These are phyloP conservation scores for Sclerotinia trifoliorum DNA, from an alignment of 2,329 filamentous ascomycete species.

Conservation along the genomic window DNA sequence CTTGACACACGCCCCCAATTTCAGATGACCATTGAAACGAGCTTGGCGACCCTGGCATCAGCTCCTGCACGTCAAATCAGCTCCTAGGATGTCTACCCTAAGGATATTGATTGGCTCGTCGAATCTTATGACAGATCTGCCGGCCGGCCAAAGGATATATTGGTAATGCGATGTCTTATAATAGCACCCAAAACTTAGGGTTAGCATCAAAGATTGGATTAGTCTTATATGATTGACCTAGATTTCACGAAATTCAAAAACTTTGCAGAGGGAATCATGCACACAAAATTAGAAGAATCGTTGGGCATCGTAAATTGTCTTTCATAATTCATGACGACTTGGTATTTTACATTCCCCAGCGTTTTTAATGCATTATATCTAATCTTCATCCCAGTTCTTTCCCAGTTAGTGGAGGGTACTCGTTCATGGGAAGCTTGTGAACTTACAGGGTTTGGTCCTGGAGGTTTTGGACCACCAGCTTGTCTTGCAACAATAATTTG, in stretches of 20 bases:
- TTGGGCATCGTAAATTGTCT: slow-evolving; percentile 20
- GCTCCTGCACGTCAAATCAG: slow-evolving; percentile 13
- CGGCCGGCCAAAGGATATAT: not conserved
- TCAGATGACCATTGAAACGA: slow-evolving; percentile 19
- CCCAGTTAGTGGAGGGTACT: slow-evolving; percentile 25
- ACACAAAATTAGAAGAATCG: not conserved
- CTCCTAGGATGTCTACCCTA: not conserved
- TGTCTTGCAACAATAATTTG: slow-evolving; percentile 99
- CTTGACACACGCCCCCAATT: slow-evolving; percentile 17
- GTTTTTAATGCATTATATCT: slow-evolving; percentile 35
- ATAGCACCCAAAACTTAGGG: not conserved
- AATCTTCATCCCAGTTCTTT: slow-evolving; percentile 43
- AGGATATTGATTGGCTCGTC: not conserved
- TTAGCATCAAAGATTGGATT: not conserved
- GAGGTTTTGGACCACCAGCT: slow-evolving; percentile 95
- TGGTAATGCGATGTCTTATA: not conserved
- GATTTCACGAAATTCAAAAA: not conserved
- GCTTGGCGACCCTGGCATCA: slow-evolving; percentile 7
- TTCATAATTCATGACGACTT: slow-evolving; percentile 26
- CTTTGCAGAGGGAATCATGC: not conserved
- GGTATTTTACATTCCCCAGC: slow-evolving; percentile 37
- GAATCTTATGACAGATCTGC: not conserved
- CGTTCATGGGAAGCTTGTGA: slow-evolving; percentile 6
- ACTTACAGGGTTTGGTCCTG: slow-evolving; percentile 75
- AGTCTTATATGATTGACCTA: not conserved